Evolutionary conservation across 768 basidiomycete genomes (phyloP).

Genomic region (Scleroderma citrinum): DNA sequence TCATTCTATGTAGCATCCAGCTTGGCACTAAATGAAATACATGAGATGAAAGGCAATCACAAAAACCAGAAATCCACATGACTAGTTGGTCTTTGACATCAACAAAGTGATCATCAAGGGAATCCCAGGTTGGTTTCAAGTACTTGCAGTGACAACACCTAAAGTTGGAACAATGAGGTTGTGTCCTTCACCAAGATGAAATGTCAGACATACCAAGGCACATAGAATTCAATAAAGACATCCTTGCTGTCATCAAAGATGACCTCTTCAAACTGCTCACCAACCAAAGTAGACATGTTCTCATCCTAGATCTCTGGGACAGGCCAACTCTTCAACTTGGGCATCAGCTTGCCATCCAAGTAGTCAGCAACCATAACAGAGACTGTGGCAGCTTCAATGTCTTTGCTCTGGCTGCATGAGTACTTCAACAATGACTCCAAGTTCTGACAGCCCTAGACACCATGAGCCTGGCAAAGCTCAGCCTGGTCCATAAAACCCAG

Average conservation of each 20-base stretch:
- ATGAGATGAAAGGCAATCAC: slow-evolving; percentile 3
- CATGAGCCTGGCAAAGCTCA: too few species aligned
- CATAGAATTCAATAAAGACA: slow-evolving; percentile 95
- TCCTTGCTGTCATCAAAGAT: slow-evolving; percentile 87
- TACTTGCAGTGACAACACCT: slow-evolving; percentile 97
- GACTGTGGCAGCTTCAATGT: slow-evolving; percentile 51
- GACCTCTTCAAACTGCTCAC: slow-evolving; percentile 83
- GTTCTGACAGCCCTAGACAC: too few species aligned
- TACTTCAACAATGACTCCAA: too few species aligned
- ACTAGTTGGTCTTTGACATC: slow-evolving; percentile 64
- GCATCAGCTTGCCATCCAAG: slow-evolving; percentile 65
- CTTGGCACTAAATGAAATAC: slow-evolving; percentile 64
- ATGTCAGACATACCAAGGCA: slow-evolving; percentile 71
- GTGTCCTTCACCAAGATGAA: not conserved
- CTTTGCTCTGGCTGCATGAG: slow-evolving; percentile 70
- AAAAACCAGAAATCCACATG: slow-evolving; percentile 48
- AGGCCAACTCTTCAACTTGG: slow-evolving; percentile 86
- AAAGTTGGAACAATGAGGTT: not conserved
- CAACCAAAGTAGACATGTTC: slow-evolving; percentile 76
- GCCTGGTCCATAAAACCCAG: too few species aligned
- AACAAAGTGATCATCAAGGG: slow-evolving; percentile 79
- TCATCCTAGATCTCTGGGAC: slow-evolving; percentile 82
- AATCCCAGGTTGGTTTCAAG: slow-evolving; percentile 91
- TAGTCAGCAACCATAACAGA: slow-evolving; percentile 59
- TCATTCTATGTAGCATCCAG: slow-evolving; percentile 97